These are phyloP conservation scores for Pseudopyricularia javanii DNA, from an alignment of 2,329 filamentous ascomycete species.

Conservation along the genomic window DNA sequence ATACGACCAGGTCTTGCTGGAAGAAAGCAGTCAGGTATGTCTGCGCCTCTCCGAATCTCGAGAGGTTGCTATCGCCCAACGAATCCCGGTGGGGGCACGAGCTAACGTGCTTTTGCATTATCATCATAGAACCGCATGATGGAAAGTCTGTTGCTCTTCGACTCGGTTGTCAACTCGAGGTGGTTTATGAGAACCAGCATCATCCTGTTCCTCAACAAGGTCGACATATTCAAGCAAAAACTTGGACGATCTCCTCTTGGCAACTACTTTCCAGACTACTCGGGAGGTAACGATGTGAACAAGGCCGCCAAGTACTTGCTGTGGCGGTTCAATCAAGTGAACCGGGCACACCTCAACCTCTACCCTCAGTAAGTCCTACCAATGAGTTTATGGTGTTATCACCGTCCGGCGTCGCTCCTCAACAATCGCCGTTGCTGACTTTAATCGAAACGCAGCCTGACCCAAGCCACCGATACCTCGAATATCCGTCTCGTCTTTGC, in stretches of 20 bases:
- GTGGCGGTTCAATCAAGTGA: slow-evolving; percentile 98
- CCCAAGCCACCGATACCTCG: slow-evolving; percentile 96
- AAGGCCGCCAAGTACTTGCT: slow-evolving; percentile 94
- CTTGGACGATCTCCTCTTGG: slow-evolving; percentile 76
- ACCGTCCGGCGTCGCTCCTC: neutral
- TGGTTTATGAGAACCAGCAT: slow-evolving; percentile 99
- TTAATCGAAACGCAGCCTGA: slow-evolving; percentile 50
- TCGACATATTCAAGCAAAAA: slow-evolving; percentile 95
- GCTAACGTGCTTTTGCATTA: slow-evolving; percentile 5
- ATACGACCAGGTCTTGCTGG: slow-evolving; percentile 92
- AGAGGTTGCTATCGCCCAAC: neutral
- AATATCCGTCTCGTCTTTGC: slow-evolving; percentile 97
- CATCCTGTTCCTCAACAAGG: slow-evolving; percentile 97
- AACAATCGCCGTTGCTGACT: slow-evolving; percentile 4
- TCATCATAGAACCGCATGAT: slow-evolving; percentile 85
- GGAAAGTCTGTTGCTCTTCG: slow-evolving; percentile 91
- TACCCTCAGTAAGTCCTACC: slow-evolving; percentile 76
- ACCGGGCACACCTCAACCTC: slow-evolving; percentile 86
- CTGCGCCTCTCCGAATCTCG: no score
- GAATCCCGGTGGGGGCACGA: neutral
- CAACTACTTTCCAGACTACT: slow-evolving; percentile 97
- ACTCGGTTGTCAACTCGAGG: slow-evolving; percentile 95
- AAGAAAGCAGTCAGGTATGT: slow-evolving; percentile 90
- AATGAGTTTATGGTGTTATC: no score
- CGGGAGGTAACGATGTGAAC: slow-evolving; percentile 93